Base-by-base conservation (phyloP, 2,329 filamentous ascomycete species). In the Claviceps africana region DNA sequence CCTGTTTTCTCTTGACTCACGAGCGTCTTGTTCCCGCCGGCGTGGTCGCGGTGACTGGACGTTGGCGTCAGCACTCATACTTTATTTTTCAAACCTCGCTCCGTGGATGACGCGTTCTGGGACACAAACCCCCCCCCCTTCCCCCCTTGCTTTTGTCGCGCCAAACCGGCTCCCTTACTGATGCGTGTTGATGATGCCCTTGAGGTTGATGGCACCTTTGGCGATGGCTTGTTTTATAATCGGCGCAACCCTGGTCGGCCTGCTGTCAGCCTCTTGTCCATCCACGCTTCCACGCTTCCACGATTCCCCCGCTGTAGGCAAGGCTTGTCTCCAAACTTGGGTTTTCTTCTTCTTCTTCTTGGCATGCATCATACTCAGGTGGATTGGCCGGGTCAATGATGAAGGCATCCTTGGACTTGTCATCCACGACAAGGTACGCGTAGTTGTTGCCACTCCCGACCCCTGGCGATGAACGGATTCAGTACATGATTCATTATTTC, bases 161-260 rank as follows among this genome's bases (percentile, higher is more conserved):
- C 45, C 42, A 25, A 35, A 9, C 47, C 22, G 21, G 35, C 45
- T n/a, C 68, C 86, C 86, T 69, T 73, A 95, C 90, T 97, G 91
- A 64, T 98, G 93, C 1, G 93, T 98, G 65, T 98, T 98, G 62
- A 97, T 83, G 64, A 98, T 95, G 48, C 83, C 86, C 25, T 78
- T 89, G 56, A 98, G 71, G 60, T 94, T 90, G 63, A 95, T 88
- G 59, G 80, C 78, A 17, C 85, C 83, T 22, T 74, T 71, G 42
- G 81, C 70, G 6, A 87, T 83, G 54, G 86, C 82, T 57, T 89
- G 77, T 65, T 91, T 83, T 50, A 98, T 70, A 17, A 82, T 68
- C 0, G 80, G 80, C 0, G 73, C 68, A 47, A 84, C 79, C 60
- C 80, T 83, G 25, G 5, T 17, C 10, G 2, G 15, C 6, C 13